Evolutionary conservation across 345 rosid species (phyloP), one percentile per base, ranked within the genome.

Genomic region (Lepidium africanum): DNA sequence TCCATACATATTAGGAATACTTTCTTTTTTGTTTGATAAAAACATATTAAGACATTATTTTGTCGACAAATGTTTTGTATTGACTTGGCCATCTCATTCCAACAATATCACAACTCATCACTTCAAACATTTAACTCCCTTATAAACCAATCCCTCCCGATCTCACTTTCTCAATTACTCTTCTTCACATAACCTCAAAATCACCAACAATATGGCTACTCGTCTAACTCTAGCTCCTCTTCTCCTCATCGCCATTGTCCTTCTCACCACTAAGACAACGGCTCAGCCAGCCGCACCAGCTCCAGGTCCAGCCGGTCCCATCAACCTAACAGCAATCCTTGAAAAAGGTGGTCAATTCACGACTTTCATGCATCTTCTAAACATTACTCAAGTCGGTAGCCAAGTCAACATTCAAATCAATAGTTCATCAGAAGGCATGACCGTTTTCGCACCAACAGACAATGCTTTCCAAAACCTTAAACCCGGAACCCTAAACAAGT

Each of bases 401-500:
- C 97, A 94, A 75, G 68, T 90, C 11, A 63, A 72, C 17, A 87
- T 67, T 73, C 97, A 94, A 68, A 72, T 90, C 74, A 93, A 90
- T 69, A 75, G 76, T 84, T 85, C 96, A 56, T 59, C 81, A 5
- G 83, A 90, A 17, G 97, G 97, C 19, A 70, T 91, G 78, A 94
- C 97, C 14, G 76, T 91, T 2, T 78, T 94, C 8, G 91, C 97
- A 9, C 97, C 97, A 14, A 88, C 97, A 0, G 96, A 94, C 36
- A 88, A 86, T 39, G 99, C 96, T 67, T 94, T 94, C 41, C 79
- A 80, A 76, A 87, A 72, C 80, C 96, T 94, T 60, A 64, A 82
- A 69, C 0, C 80, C 0, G 87, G 90, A 2, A 49, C 85, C 19
- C n/a, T 91, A 58, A 91, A 94, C 79, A 23, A 15, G 38, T 78